These are phyloP conservation scores for Xylaria sp. DNA, from an alignment of 2,329 filamentous ascomycete species.

Conservation along the genomic window DNA sequence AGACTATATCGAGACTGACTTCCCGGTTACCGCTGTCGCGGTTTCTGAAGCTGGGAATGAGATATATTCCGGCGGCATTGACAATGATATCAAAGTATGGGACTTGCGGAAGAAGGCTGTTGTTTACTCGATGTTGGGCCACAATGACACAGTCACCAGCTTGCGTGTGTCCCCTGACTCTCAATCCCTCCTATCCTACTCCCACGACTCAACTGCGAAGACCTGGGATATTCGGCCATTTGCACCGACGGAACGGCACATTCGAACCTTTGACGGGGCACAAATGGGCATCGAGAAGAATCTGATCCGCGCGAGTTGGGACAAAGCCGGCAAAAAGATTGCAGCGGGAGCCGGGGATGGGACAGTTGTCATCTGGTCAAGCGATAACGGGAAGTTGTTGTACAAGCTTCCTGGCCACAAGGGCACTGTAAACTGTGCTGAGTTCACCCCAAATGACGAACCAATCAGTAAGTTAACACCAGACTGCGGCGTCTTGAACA, in stretches of 20 bases:
- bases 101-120: conserved; percentile 92
- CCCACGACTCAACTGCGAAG: conserved; percentile 91
- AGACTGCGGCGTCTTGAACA: not conserved
- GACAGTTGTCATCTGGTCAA: conserved; percentile 91
- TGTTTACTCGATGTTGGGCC: conserved; percentile 87
- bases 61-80: conserved; percentile 92
- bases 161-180: conserved; percentile 92
- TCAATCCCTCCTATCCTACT: conserved; percentile 88
- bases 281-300: conserved; percentile 91
- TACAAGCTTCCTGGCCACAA: conserved; percentile 97
- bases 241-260: conserved; percentile 84
- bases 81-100: conserved; percentile 98
- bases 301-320: conserved; percentile 89
- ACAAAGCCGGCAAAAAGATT: conserved; percentile 84
- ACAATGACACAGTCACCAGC: conserved; percentile 92
- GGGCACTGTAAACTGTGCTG: conserved; percentile 93
- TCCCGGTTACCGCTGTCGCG: conserved; percentile 90
- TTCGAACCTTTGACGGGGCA: conserved; percentile 93
- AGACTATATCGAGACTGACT: conserved; percentile 89
- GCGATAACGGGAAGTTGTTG: conserved; percentile 85
- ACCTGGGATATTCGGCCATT: conserved; percentile 98
- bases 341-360: conserved; percentile 91
- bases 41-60: conserved; percentile 96
- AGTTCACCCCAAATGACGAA: conserved; percentile 86
- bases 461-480: conserved; percentile 78